phyloP scores from a whole-genome alignment of 495 filamentous ascomycete genomes.

The Penicillium lividum region DNA sequence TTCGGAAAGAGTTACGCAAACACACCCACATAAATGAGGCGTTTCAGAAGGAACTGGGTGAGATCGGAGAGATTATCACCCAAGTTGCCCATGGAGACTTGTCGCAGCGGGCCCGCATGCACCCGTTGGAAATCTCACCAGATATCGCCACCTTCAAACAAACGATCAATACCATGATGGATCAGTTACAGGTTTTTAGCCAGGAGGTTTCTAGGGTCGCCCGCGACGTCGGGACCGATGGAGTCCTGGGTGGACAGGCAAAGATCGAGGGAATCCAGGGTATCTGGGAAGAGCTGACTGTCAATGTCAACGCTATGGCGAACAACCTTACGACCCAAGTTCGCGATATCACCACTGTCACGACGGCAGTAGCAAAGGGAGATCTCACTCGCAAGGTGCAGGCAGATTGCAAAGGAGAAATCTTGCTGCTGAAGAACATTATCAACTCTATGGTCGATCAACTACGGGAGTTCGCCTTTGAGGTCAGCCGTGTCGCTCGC shows the following conservation, averaged over 20 bases:
- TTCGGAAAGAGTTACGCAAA: slow-evolving; percentile 84
- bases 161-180: slow-evolving; percentile 91
- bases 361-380: slow-evolving; percentile 85
- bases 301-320: slow-evolving; percentile 91
- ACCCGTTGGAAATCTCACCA: slow-evolving; percentile 87
- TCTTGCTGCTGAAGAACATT: slow-evolving; percentile 82
- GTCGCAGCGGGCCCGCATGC: slow-evolving; percentile 87
- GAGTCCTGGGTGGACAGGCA: slow-evolving; percentile 84
- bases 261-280: slow-evolving; percentile 85
- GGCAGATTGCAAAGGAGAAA: slow-evolving; percentile 88
- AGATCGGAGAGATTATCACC: slow-evolving; percentile 90
- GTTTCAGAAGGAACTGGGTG: slow-evolving; percentile 86
- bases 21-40: slow-evolving; percentile 91
- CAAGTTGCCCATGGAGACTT: slow-evolving; percentile 87
- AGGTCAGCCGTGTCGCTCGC: slow-evolving; percentile 87
- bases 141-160: slow-evolving; percentile 93
- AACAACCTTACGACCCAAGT: slow-evolving; percentile 91
- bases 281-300: slow-evolving; percentile 90
- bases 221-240: slow-evolving; percentile 89
- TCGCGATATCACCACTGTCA: slow-evolving; percentile 89
- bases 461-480: slow-evolving; percentile 83
- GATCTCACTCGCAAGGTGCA: slow-evolving; percentile 90
- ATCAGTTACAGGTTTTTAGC: slow-evolving; percentile 89
- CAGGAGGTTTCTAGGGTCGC: slow-evolving; percentile 89
- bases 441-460: slow-evolving; percentile 97